Percentiles rank a stretch among this genome's conserved stretches.
Evolutionary conservation across 2,329 filamentous ascomycete genomes (phyloP).

Genomic region (Penicillium sp.): DNA sequence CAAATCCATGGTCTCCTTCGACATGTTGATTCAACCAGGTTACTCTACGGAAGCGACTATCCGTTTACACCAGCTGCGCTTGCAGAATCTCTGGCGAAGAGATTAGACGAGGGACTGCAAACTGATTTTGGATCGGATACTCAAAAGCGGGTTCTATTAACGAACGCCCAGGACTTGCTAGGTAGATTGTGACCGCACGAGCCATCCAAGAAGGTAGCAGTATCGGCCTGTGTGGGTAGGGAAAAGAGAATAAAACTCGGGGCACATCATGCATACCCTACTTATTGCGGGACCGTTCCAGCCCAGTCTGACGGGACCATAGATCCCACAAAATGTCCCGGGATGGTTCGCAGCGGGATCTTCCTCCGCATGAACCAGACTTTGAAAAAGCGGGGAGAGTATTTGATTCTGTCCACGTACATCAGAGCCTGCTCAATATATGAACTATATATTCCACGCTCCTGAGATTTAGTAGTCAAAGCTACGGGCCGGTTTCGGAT

Average conservation of each 20-base stretch:
- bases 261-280: background rate
- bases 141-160: slow-evolving; percentile 2
- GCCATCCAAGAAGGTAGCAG: background rate
- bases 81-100: slow-evolving; percentile 35
- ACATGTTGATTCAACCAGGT: slow-evolving; percentile 42
- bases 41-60: slow-evolving; percentile 58
- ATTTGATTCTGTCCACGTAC: background rate
- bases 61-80: slow-evolving; percentile 48
- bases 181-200: background rate
- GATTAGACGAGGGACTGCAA: slow-evolving; percentile 43
- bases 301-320: background rate
- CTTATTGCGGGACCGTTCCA: background rate
- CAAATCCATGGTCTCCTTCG: slow-evolving; percentile 53
- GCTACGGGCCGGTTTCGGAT: too few species aligned
- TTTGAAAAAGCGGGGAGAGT: background rate
- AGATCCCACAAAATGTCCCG: background rate
- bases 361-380: background rate
- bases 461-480: too few species aligned
- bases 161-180: slow-evolving; percentile 15
- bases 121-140: slow-evolving; percentile 8
- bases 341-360: background rate
- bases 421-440: background rate
- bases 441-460: background rate
- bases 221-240: background rate
- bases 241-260: background rate